Evolutionary conservation across 1,284 basidiomycete genomes (phyloP).

Genomic region (Paramarasmius palmivorus): DNA sequence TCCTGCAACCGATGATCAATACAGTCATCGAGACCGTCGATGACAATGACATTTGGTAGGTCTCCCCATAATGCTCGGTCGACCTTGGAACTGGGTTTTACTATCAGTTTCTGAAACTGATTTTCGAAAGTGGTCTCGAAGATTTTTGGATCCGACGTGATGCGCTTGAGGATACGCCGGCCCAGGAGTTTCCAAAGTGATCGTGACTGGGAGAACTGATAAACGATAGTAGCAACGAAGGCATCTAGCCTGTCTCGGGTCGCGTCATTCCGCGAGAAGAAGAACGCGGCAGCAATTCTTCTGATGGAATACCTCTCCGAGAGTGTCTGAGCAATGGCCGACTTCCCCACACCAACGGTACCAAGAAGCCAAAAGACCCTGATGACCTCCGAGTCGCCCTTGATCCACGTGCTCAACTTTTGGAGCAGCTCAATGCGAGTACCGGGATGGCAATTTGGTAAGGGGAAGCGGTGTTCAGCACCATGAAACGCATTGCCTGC

Average conservation of each 20-base stretch:
- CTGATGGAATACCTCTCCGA: no score
- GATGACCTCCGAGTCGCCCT: no score
- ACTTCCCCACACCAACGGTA: no score
- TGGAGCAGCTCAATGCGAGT: neutral
- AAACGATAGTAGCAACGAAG: no score
- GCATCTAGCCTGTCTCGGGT: no score
- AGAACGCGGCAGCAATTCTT: no score
- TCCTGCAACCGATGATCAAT: neutral
- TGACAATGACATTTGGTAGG: neutral
- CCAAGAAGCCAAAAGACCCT: no score
- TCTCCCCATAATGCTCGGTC: neutral
- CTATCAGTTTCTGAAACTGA: conserved; percentile 2
- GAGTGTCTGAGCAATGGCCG: no score
- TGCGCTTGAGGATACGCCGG: no score
- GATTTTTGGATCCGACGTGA: neutral
- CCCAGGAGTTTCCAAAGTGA: no score
- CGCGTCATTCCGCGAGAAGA: no score
- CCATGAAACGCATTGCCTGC: neutral
- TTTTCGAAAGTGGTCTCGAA: neutral
- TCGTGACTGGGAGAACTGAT: no score
- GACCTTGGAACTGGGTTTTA: neutral
- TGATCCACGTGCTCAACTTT: neutral
- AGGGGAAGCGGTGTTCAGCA: neutral
- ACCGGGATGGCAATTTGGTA: conserved; percentile 5
- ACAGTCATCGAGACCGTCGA: conserved; percentile 3